These are phyloP conservation scores for Butyriboletus loyo DNA, from an alignment of 768 basidiomycete genomes.

Conservation along the genomic window DNA sequence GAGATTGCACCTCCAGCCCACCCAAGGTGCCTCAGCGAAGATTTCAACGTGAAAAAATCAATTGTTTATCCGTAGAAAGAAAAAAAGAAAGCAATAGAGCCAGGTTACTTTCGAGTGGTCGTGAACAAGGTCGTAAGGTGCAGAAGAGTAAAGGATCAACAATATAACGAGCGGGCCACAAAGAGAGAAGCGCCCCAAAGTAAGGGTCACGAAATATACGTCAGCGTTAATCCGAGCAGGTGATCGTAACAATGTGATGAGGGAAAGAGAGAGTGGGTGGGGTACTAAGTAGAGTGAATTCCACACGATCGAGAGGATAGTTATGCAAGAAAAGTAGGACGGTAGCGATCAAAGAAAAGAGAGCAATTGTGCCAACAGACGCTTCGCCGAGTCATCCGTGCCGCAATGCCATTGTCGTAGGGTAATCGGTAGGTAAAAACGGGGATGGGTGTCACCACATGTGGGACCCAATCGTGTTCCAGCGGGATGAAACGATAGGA, in stretches of 20 bases:
- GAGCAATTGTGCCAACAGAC: not conserved
- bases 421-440: not conserved
- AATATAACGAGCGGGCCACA: not conserved
- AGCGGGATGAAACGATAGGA: not conserved
- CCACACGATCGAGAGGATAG: conserved; percentile 7
- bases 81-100: not conserved
- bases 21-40: not conserved
- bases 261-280: not conserved
- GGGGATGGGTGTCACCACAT: not conserved
- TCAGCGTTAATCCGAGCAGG: conserved; percentile 7
- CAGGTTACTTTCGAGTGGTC: conserved; percentile 7
- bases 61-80: not conserved
- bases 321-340: conserved; percentile 7
- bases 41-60: not conserved
- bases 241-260: conserved; percentile 5
- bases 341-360: conserved; percentile 2
- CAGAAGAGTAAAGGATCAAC: not conserved
- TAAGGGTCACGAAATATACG: not conserved
- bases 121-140: conserved; percentile 9
- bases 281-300: conserved; percentile 5
- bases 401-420: not conserved
- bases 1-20: not conserved
- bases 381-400: not conserved
- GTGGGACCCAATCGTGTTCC: not conserved
- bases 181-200: not conserved